A percentile compares a stretch with the other conserved stretches of the same genome.
Evolutionary conservation across 2,329 filamentous ascomycete species (phyloP).

Genomic region (Scleromitrula shiraiana): DNA sequence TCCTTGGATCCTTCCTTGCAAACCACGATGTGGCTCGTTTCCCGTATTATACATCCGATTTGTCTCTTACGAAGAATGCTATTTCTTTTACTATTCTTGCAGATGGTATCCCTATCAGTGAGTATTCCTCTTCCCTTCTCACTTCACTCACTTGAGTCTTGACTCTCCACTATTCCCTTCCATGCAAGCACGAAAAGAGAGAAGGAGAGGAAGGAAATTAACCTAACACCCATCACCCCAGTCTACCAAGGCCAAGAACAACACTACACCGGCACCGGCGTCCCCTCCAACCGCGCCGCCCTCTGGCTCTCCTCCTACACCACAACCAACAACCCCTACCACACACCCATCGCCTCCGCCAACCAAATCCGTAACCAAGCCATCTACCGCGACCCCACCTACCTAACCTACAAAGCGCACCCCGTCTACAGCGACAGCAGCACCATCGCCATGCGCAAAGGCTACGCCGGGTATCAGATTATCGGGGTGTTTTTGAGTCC

Average conservation of each 20-base stretch:
- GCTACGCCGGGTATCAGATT: conserved; percentile 17
- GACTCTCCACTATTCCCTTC: background rate
- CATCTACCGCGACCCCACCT: conserved; percentile 18
- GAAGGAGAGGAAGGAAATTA: too few species aligned
- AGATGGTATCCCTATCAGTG: conserved; percentile 43
- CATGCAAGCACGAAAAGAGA: too few species aligned
- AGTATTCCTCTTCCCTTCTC: background rate
- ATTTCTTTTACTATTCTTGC: conserved; percentile 41
- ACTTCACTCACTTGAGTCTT: background rate
- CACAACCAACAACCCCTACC: conserved; percentile 31
- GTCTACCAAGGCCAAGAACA: conserved; percentile 48
- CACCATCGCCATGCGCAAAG: conserved; percentile 27
- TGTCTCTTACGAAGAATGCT: conserved; percentile 36
- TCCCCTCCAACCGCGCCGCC: conserved; percentile 38
- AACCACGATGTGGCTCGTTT: conserved; percentile 26
- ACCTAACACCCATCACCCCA: background rate
- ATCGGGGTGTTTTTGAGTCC: conserved; percentile 35
- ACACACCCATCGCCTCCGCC: conserved; percentile 30
- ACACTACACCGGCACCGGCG: conserved; percentile 34
- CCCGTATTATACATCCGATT: conserved; percentile 19
- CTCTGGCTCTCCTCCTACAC: conserved; percentile 36
- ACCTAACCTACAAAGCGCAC: conserved; percentile 23
- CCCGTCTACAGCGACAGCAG: conserved; percentile 21
- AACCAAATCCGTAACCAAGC: conserved; percentile 25
- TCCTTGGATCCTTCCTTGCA: conserved; percentile 36